phyloP scores from a whole-genome alignment of 352 stramenopile genomes.

The Elongisporangium senticosum region DNA sequence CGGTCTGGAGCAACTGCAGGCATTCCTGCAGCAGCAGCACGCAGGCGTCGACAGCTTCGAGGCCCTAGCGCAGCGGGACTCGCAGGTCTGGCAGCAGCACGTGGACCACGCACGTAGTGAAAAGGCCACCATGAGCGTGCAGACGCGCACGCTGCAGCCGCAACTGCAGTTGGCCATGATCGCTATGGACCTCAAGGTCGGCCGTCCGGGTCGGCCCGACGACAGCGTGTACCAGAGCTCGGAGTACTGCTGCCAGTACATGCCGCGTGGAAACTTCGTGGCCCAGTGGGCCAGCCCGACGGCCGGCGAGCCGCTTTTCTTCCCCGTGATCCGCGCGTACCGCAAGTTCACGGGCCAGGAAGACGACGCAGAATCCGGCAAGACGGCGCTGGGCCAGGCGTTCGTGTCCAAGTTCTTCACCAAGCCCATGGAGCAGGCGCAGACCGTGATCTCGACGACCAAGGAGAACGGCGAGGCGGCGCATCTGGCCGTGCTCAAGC shows the following conservation, averaged over 20 bases:
- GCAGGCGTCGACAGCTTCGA: slow-evolving; percentile 25
- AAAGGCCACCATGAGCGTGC: slow-evolving; percentile 29
- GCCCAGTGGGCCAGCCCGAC: slow-evolving; percentile 27
- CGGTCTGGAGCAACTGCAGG: slow-evolving; percentile 43
- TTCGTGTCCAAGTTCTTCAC: slow-evolving; percentile 76
- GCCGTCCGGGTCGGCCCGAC: slow-evolving; percentile 52
- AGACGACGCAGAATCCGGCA: slow-evolving; percentile 46
- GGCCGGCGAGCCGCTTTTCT: slow-evolving; percentile 13
- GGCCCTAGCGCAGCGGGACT: slow-evolving; percentile 25
- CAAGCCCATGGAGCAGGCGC: slow-evolving; percentile 36
- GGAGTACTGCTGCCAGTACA: slow-evolving; percentile 56
- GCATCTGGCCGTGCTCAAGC: slow-evolving; percentile 69
- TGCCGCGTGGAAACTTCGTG: slow-evolving; percentile 74
- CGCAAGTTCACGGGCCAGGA: slow-evolving; percentile 82
- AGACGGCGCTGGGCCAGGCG: slow-evolving; percentile 17
- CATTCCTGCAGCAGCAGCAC: slow-evolving; percentile 38
- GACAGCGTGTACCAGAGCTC: slow-evolving; percentile 65
- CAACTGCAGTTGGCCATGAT: slow-evolving; percentile 24
- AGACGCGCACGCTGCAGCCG: slow-evolving; percentile 30
- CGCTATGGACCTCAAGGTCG: slow-evolving; percentile 61
- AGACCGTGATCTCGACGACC: slow-evolving; percentile 59
- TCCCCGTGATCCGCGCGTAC: slow-evolving; percentile 67
- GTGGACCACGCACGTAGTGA: slow-evolving; percentile 21
- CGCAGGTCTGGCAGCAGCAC: slow-evolving; percentile 37
- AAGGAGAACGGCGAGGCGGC: slow-evolving; percentile 80